Base-by-base conservation (phyloP, 208 protist species). In the Acanthamoeba healyi region DNA sequence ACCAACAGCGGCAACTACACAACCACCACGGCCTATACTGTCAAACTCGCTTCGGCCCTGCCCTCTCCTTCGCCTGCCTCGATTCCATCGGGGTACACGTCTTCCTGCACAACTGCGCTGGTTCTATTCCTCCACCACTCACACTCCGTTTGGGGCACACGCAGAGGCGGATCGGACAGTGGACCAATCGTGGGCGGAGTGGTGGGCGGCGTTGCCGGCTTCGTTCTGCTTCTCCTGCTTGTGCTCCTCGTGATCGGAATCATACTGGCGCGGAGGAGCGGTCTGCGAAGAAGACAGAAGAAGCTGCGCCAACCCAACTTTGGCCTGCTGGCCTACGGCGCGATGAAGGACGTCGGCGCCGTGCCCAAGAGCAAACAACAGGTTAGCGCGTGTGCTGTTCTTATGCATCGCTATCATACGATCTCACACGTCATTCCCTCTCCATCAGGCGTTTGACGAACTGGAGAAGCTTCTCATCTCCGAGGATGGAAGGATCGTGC, bases 301-400 rank as follows among this genome's bases (percentile, higher is more conserved):
- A 77, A 46, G 67, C 67, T 77, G 67, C n/a, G 34, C 15, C 67
- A 77, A 36, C 67, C 67, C 15, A n/a, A 77, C 34, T 77, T 44
- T 42, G 34, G 32, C 67, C 7, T 46, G 7, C 67, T 77, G 14
- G 67, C 67, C 36, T 77, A 46, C 67, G 67, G 67, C 1, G 19
- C 12, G 36, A 14, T 32, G 17, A 77, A 77, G 67, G 67, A 77
- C 7, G 67, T 7, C 6, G 38, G 24, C 2, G 4, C 67, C 67
- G 22, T 77, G 12, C 5, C 34, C 22, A 42, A 44, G 34, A 42
- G 67, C 34, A 38, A 44, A 36, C 32, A 46, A 22, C 34, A 77
- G 67, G 67, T 77, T 14, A 15, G 36, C n/a, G n/a, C 36, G 44
- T 49, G 44, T 49, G 44, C 44, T 49, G 44, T 4, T 49, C 44